A percentile compares a stretch with the other conserved stretches of the same genome.
Conservation (phyloP, 2,329 filamentous ascomycete genomes). For the Setomelanomma holmii region DNA sequence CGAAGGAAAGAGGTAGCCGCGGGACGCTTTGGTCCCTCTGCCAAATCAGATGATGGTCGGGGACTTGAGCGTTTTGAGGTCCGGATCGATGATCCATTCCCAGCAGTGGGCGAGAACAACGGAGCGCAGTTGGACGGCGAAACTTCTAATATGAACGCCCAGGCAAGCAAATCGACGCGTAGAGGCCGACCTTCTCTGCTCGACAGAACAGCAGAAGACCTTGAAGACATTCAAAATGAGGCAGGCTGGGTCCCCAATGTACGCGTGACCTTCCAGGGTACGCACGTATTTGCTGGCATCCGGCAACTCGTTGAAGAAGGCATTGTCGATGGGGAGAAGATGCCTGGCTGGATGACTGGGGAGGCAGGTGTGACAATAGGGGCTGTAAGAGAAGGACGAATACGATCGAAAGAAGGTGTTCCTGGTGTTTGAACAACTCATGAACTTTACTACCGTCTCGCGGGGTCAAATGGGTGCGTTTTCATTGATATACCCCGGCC, state of each 20-base stretch:
- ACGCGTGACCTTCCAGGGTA: slow-evolving; percentile 73
- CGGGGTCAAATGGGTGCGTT: slow-evolving; percentile 22
- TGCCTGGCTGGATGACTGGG: slow-evolving; percentile 92
- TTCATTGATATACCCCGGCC: slow-evolving; percentile 32
- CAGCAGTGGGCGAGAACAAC: slow-evolving; percentile 16
- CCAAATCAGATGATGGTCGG: slow-evolving; percentile 43
- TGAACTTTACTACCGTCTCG: background rate
- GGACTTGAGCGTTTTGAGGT: slow-evolving; percentile 59
- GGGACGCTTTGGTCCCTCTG: slow-evolving; percentile 71
- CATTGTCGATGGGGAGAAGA: slow-evolving; percentile 74
- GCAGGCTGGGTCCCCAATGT: slow-evolving; percentile 64
- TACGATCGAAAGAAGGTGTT: slow-evolving; percentile 49
- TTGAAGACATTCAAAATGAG: slow-evolving; percentile 31
- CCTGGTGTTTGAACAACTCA: slow-evolving; percentile 26
- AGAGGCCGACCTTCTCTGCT: slow-evolving; percentile 43
- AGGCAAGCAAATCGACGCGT: slow-evolving; percentile 25
- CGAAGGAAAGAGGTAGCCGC: slow-evolving; percentile 67
- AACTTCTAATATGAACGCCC: slow-evolving; percentile 19
- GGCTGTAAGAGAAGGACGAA: slow-evolving; percentile 70
- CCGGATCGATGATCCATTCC: slow-evolving; percentile 56
- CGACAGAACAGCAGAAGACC: slow-evolving; percentile 41
- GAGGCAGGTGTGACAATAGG: slow-evolving; percentile 82
- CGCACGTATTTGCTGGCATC: slow-evolving; percentile 82
- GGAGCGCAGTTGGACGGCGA: slow-evolving; percentile 20
- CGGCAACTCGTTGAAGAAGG: slow-evolving; percentile 79